phyloP scores from a whole-genome alignment of 1,284 basidiomycete species.

The Heterobasidion parviporum region DNA sequence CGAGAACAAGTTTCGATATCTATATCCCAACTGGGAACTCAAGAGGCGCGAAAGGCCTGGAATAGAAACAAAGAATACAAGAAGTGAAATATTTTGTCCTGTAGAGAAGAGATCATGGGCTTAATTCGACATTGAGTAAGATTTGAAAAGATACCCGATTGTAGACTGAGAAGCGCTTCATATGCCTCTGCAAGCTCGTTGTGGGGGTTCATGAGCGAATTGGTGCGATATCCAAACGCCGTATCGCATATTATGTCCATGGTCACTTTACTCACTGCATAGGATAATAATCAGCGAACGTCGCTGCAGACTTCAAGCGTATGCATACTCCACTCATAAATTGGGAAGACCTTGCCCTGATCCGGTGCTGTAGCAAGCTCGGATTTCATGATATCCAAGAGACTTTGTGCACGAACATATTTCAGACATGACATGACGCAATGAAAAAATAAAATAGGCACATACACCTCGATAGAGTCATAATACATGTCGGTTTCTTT shows the following conservation, averaged over 20 bases:
- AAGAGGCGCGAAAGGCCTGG: conserved; percentile 21
- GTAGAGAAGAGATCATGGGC: neutral
- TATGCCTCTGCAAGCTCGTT: conserved; percentile 41
- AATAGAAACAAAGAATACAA: conserved; percentile 27
- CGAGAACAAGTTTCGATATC: neutral
- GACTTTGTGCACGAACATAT: conserved; percentile 16
- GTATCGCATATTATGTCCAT: conserved; percentile 43
- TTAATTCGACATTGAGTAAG: neutral
- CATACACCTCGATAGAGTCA: conserved; percentile 34
- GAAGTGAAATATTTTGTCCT: conserved; percentile 30
- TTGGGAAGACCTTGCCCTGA: conserved; percentile 23
- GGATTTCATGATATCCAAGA: conserved; percentile 29
- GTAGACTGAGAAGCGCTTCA: conserved; percentile 31
- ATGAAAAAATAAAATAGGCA: neutral
- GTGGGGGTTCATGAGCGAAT: conserved; percentile 36
- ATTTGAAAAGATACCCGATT: conserved; percentile 24
- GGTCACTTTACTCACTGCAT: conserved; percentile 39
- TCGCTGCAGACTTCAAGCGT: neutral
- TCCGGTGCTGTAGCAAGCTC: conserved; percentile 20
- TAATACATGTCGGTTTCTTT: conserved; percentile 43
- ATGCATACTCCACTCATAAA: conserved; percentile 41
- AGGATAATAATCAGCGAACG: neutral
- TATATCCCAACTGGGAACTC: neutral
- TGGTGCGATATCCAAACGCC: conserved; percentile 38
- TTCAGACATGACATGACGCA: neutral